Evolutionary conservation across 169 alveolate species (phyloP), one percentile per base, ranked within the genome.

Genomic region (Sarcocystis neurona): DNA sequence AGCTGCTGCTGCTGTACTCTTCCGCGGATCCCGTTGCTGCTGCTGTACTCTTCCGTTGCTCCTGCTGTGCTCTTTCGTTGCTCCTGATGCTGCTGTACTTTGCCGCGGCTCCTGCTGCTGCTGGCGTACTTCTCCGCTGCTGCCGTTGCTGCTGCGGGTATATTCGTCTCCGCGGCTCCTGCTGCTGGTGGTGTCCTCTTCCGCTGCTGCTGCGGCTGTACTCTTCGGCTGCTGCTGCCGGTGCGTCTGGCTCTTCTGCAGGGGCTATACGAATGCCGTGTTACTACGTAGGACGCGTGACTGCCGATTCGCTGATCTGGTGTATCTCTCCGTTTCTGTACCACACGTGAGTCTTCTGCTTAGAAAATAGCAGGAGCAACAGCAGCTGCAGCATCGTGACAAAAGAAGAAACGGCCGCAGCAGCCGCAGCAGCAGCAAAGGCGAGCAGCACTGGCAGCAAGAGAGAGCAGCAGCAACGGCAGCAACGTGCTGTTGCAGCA

Each of bases 211-310:
- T 8, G 60, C 8, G 60, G 18, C 18, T 8, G 8, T 8, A 50
- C n/a, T 18, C 18, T 18, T 50, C n/a, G n/a, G 60, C 8, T 18
- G 60, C n/a, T 18, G 60, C 8, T 30, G 79, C 23, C 10, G 18
- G 15, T 43, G 2, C 32, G 75, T 18, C 10, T 32, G 18, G 8
- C 46, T 41, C 32, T 1, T 23, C 39, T 41, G 90, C 90, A 86
- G 90, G 90, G n/a, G 90, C 43, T 47, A 34, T 74, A 34, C 90
- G 90, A 48, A 86, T 86, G 90, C 78, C 85, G 85, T 79, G 72
- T 6, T 75, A 74, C 46, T 86, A 74, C 68, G 39, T 86, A 41
- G 90, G 90, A 47, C 44, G 50, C n/a, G 46, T 84, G 30, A 86
- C 90, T 39, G 47, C 79, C 0, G 90, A 86, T 32, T 48, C 86